Evolutionary conservation across 108 stramenopile species (phyloP).

Genomic region (Thalassiosira profunda): DNA sequence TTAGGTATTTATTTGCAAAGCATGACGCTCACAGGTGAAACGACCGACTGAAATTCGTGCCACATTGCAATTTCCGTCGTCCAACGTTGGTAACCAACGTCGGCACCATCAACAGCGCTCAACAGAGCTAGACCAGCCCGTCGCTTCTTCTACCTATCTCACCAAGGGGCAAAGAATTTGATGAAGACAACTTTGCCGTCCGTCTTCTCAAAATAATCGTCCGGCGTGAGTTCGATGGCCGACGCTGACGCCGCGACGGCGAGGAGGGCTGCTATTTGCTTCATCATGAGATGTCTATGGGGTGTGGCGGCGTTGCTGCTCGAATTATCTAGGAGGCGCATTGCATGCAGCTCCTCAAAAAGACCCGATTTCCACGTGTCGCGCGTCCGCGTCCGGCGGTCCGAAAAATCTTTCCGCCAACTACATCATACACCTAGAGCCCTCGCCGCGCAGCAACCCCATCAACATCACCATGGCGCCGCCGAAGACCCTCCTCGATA

Average conservation of each 20-base stretch:
- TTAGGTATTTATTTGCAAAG: no score
- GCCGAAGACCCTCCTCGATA: slow-evolving; percentile 77
- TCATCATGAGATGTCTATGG: slow-evolving; percentile 34
- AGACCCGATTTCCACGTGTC: no score
- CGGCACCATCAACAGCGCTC: background rate
- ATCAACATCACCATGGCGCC: slow-evolving; percentile 10
- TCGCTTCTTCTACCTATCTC: background rate
- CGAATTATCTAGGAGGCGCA: no score
- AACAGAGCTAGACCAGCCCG: background rate
- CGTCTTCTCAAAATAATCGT: slow-evolving; percentile 65
- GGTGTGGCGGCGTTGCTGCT: no score
- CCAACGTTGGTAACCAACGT: background rate
- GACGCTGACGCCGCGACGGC: slow-evolving; percentile 25
- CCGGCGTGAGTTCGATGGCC: slow-evolving; percentile 67
- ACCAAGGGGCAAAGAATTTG: slow-evolving; percentile 87
- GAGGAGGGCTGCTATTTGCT: slow-evolving; percentile 30
- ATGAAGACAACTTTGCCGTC: slow-evolving; percentile 85
- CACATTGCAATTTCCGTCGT: background rate
- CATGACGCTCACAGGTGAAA: no score
- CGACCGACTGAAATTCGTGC: no score
- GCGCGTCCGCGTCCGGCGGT: no score
- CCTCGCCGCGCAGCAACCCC: no score
- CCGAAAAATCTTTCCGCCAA: no score
- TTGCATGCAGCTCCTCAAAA: no score
- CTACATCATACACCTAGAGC: no score